Evolutionary conservation across 805 yeast genomes (phyloP).

Genomic region (Kodamaea kakaduensis): DNA sequence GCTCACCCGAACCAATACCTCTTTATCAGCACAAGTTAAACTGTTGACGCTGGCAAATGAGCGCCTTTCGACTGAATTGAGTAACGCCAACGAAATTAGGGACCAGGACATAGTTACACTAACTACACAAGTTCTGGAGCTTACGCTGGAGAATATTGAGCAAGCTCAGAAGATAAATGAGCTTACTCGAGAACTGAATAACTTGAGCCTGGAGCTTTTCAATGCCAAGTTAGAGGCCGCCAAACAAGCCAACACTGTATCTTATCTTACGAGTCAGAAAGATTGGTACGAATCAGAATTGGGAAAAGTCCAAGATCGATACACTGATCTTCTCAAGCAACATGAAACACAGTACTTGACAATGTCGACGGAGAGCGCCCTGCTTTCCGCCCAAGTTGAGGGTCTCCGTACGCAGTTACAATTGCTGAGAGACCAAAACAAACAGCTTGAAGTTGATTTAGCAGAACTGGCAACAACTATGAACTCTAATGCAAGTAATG

Average conservation of each 20-base stretch:
- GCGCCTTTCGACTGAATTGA: constrained; percentile 2
- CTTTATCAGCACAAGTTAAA: constrained; percentile 7
- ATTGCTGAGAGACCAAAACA: constrained; percentile 27
- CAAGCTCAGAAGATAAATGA: constrained; percentile 33
- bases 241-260: constrained; percentile 31
- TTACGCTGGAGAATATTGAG: constrained; percentile 32
- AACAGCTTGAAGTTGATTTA: constrained; percentile 35
- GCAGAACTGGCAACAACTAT: neutral
- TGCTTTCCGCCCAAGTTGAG: constrained; percentile 23
- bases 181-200: constrained; percentile 33
- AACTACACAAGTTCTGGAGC: constrained; percentile 4
- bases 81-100: neutral
- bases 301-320: constrained; percentile 30
- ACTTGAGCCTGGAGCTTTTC: constrained; percentile 35
- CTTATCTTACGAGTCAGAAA: constrained; percentile 32
- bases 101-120: constrained; percentile 1
- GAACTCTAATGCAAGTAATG: neutral
- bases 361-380: constrained; percentile 26
- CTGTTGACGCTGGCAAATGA: constrained; percentile 11
- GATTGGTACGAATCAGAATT: constrained; percentile 40
- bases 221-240: constrained; percentile 32
- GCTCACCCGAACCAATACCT: constrained; percentile 8
- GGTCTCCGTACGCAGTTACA: constrained; percentile 6
- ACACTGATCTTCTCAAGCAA: constrained; percentile 35
- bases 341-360: constrained; percentile 35